These are phyloP conservation scores for Cryptococcus deneoformans DNA, from an alignment of 1,284 basidiomycete species.

Conservation along the genomic window DNA sequence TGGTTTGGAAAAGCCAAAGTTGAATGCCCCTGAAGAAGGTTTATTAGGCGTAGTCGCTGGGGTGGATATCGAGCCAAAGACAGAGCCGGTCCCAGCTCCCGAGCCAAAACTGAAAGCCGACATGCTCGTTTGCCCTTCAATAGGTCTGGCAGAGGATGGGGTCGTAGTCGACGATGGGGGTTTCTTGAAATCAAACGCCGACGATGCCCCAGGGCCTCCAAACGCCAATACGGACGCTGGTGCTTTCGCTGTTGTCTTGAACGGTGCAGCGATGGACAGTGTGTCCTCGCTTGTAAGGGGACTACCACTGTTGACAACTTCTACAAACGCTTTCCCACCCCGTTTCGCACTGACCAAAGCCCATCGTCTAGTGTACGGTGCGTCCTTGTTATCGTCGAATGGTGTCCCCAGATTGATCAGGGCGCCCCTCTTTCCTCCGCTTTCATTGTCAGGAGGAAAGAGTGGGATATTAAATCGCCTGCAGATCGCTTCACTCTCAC, in stretches of 20 bases:
- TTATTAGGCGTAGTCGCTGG: no score
- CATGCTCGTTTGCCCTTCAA: no score
- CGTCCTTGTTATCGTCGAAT: constrained; percentile 57
- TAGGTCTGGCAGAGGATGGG: neutral
- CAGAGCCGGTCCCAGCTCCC: no score
- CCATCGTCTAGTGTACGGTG: constrained; percentile 62
- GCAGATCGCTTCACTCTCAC: constrained; percentile 32
- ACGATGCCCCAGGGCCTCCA: neutral
- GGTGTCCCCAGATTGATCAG: constrained; percentile 61
- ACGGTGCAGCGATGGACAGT: constrained; percentile 17
- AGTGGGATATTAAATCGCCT: constrained; percentile 43
- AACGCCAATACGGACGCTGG: neutral
- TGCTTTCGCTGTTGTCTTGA: neutral
- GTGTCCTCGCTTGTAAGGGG: constrained; percentile 34
- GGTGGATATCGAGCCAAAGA: no score
- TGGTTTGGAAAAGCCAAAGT: neutral
- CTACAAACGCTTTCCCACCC: constrained; percentile 59
- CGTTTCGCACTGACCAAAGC: constrained; percentile 70
- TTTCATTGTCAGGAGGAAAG: constrained; percentile 28
- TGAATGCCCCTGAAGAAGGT: no score
- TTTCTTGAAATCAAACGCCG: neutral
- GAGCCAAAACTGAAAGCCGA: no score
- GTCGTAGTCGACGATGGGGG: neutral
- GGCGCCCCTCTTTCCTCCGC: constrained; percentile 32
- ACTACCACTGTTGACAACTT: constrained; percentile 70